Conservation (phyloP, 345 rosid genomes). For the Reutealis trisperma region DNA sequence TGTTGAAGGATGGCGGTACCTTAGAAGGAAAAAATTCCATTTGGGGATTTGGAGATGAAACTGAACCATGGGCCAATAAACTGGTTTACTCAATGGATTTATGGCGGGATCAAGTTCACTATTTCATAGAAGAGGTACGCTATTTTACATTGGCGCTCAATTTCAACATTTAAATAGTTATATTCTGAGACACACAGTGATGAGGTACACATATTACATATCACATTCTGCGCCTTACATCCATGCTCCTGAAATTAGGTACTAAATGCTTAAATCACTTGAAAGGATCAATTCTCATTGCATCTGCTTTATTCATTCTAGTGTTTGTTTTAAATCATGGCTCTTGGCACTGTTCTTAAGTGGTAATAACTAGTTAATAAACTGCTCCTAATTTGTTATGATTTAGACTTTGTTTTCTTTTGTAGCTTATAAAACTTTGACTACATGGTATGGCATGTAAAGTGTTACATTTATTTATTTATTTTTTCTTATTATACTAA, state of each 20-base stretch:
- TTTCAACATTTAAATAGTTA: neutral
- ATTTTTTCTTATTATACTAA: no score
- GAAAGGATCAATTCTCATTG: neutral
- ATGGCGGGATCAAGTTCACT: conserved; percentile 81
- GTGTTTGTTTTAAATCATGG: neutral
- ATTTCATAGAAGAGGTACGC: conserved; percentile 75
- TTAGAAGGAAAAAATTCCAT: conserved; percentile 29
- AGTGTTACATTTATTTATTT: no score
- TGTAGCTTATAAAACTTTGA: no score
- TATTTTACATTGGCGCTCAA: neutral
- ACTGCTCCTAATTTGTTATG: no score
- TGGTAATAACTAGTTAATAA: neutral
- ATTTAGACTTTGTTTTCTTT: no score
- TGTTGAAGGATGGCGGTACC: conserved; percentile 28
- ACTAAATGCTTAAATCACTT: neutral
- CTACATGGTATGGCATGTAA: no score
- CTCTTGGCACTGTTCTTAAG: neutral
- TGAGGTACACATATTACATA: no score
- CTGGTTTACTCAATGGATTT: conserved; percentile 84
- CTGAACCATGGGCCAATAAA: conserved; percentile 76
- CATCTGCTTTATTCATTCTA: neutral
- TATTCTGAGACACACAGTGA: neutral
- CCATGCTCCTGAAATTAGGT: neutral
- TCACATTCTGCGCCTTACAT: neutral
- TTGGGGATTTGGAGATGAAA: conserved; percentile 91